Conservation (phyloP, 1,284 basidiomycete genomes). For the Malassezia globosa region DNA sequence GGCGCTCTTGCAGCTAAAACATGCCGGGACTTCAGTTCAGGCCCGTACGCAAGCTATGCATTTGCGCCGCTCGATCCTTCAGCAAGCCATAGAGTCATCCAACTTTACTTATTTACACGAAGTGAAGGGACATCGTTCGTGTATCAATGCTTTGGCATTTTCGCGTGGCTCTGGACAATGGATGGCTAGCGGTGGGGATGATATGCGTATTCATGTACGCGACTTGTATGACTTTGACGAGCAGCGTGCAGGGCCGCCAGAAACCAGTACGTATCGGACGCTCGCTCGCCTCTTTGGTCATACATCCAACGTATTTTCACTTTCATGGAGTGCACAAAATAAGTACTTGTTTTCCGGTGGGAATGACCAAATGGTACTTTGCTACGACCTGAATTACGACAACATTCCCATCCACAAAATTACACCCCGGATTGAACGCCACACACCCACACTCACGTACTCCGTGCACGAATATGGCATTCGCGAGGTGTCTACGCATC, state of each 20-base stretch:
- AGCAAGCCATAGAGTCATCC: neutral
- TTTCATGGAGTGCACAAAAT: conserved; percentile 12
- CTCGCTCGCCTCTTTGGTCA: conserved; percentile 12
- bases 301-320: conserved; percentile 14
- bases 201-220: conserved; percentile 15
- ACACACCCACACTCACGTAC: neutral
- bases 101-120: conserved; percentile 15
- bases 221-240: conserved; percentile 15
- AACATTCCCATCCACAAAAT: conserved; percentile 1
- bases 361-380: conserved; percentile 11
- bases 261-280: conserved; percentile 10
- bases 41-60: conserved; percentile 4
- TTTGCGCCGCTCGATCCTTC: conserved; percentile 3
- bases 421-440: neutral
- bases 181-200: conserved; percentile 17
- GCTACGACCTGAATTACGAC: conserved; percentile 14
- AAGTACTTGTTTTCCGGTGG: conserved; percentile 11
- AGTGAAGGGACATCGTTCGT: conserved; percentile 15
- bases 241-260: neutral
- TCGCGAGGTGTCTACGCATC: conserved; percentile 17
- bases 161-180: conserved; percentile 14
- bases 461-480: conserved; percentile 9
- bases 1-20: neutral
- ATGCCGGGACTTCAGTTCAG: neutral
- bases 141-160: conserved; percentile 17